Evolutionary conservation across 73 alveolate species (phyloP).

Genomic region (Paramecium sonneborni): DNA sequence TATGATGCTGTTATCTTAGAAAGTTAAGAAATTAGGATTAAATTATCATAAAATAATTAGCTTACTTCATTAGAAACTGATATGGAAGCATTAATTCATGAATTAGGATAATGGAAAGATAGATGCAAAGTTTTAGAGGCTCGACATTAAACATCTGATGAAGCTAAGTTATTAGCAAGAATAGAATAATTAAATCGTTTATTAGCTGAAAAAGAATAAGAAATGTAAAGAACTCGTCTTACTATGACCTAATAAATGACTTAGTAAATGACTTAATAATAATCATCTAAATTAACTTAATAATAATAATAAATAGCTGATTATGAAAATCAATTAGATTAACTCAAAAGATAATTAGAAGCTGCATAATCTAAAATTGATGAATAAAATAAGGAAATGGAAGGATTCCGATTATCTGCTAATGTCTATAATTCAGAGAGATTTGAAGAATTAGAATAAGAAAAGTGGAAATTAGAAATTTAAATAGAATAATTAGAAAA

Average conservation of each 20-base stretch:
- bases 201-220: neutral
- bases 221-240: neutral
- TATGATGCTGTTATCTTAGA: neutral
- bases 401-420: neutral
- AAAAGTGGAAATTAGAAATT: slow-evolving; percentile 9
- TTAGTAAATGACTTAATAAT: neutral
- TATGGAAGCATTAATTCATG: neutral
- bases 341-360: slow-evolving; percentile 2
- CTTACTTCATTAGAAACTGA: neutral
- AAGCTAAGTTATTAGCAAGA: neutral
- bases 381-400: neutral
- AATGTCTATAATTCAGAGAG: neutral
- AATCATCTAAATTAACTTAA: neutral
- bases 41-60: neutral
- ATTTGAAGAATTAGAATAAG: slow-evolving; percentile 14
- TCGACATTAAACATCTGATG: neutral
- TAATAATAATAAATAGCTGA: neutral
- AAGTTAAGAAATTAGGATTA: neutral
- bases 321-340: neutral
- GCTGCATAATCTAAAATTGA: neutral
- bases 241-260: neutral
- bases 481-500: neutral
- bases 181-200: neutral
- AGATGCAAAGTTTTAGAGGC: neutral
- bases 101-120: neutral